These are phyloP conservation scores for Xylaria grammica DNA, from an alignment of 495 filamentous ascomycete species.

Conservation along the genomic window DNA sequence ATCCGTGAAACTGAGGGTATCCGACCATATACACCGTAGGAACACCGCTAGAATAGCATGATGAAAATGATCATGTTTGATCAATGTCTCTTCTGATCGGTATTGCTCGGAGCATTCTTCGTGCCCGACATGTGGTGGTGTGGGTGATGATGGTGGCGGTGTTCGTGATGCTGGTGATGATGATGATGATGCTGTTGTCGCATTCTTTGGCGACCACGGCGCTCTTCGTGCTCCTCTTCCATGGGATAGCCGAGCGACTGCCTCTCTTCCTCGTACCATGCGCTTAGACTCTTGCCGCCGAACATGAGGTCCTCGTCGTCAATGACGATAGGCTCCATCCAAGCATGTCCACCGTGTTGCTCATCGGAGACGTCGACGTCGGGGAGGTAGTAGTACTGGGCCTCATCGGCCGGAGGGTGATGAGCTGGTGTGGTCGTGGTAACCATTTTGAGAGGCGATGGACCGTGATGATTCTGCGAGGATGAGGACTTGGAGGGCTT, in stretches of 20 bases:
- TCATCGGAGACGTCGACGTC: slow-evolving; percentile 46
- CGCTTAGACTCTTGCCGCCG: slow-evolving; percentile 59
- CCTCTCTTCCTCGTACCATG: slow-evolving; percentile 61
- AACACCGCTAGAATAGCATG: too few relatives aligned
- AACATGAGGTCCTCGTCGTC: slow-evolving; percentile 64
- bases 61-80: too few relatives aligned
- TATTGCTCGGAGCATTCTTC: slow-evolving; percentile 21
- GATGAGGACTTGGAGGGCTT: slow-evolving; percentile 24
- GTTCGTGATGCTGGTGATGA: slow-evolving; percentile 31
- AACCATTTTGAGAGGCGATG: slow-evolving; percentile 43
- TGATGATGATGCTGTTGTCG: slow-evolving; percentile 32
- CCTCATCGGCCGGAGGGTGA: slow-evolving; percentile 26
- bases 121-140: slow-evolving; percentile 27
- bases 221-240: slow-evolving; percentile 45
- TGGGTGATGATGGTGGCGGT: slow-evolving; percentile 33
- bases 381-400: slow-evolving; percentile 45
- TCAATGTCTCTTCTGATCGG: slow-evolving; percentile 33
- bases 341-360: slow-evolving; percentile 42
- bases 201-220: slow-evolving; percentile 48
- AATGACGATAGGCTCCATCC: slow-evolving; percentile 59
- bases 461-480: slow-evolving; percentile 24
- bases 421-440: slow-evolving; percentile 32
- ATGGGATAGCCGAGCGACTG: slow-evolving; percentile 42
- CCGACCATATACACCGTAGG: too few relatives aligned
- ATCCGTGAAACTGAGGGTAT: too few relatives aligned